A percentile compares a stretch with the other conserved stretches of the same genome.
Evolutionary conservation across 176 grass and related monocot genomes (phyloP).

Genomic region (Areca catechu): DNA sequence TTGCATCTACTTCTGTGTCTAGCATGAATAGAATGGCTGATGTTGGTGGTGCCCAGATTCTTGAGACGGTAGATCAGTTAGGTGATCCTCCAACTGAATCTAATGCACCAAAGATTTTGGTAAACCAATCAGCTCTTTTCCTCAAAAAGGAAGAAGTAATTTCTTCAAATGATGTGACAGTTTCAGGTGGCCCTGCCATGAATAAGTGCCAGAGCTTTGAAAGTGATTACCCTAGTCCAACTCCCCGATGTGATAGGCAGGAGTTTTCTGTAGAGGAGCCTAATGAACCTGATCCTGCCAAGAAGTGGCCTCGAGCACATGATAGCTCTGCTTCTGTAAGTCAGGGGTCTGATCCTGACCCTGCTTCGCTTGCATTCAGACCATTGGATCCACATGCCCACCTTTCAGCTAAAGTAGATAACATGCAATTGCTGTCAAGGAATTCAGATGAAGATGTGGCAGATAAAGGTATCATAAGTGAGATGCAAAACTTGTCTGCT

Average conservation of each 20-base stretch:
- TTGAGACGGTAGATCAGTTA: conserved; percentile 19
- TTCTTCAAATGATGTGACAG: background rate
- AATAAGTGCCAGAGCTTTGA: conserved; percentile 33
- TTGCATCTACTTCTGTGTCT: conserved; percentile 7
- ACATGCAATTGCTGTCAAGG: conserved; percentile 30
- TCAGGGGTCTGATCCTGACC: conserved; percentile 21
- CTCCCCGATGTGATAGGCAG: conserved; percentile 23
- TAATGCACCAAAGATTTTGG: background rate
- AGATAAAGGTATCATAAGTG: conserved; percentile 1
- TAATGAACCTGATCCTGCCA: conserved; percentile 16
- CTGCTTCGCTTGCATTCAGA: conserved; percentile 24
- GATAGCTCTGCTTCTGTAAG: conserved; percentile 27
- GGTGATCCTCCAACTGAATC: background rate
- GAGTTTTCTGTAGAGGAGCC: conserved; percentile 1
- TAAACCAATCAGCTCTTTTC: background rate
- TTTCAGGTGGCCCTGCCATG: conserved; percentile 9
- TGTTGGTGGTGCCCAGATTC: conserved; percentile 10
- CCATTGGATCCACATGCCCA: conserved; percentile 28
- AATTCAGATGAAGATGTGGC: conserved; percentile 25
- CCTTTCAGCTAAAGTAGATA: conserved; percentile 25
- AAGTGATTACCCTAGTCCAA: conserved; percentile 40
- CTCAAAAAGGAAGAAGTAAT: background rate
- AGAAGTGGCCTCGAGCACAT: conserved; percentile 30
- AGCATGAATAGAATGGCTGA: background rate
- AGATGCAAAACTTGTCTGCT: too few relatives aligned